Base-by-base conservation (phyloP, 495 filamentous ascomycete species). In the Aspergillus conjunctus region DNA sequence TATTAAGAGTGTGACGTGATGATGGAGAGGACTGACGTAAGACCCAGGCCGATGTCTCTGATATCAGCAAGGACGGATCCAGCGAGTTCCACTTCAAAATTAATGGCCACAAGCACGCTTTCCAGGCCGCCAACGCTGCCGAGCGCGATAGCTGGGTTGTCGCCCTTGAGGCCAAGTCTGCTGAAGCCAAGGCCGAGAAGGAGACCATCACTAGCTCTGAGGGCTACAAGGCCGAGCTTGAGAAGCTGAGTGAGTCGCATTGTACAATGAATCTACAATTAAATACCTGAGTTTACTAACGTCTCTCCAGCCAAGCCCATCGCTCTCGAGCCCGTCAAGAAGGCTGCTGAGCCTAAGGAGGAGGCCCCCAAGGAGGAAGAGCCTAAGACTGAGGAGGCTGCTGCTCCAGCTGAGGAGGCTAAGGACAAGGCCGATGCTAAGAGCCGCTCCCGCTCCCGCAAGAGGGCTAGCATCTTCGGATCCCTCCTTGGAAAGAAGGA, bases 81-180 rank as follows among this genome's bases (percentile, higher is more conserved):
- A 84, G 79, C 75, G 92, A 94, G 75, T 96, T 98, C 82, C 74
- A 80, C 67, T 89, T 97, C 84, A 90, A 86, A 70, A 76, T 89
- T 69, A 85, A 87, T 76, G 89, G 89, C 62, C 88, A 93, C 72
- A 93, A 96, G 87, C 90, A 95, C 82, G 83, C 82, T 52, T 93
- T 97, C 86, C 89, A 95, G 84, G 88, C 91, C 51, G 66, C 81
- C 60, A 88, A 66, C 64, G 67, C 82, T 34, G 76, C 82, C 54
- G 94, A 97, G 78, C 93, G 94, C 71, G 91, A 96, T 72, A 89
- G 85, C 80, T 98, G 93, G 93, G 80, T 95, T 61, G 84, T 82
- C 56, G 85, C 89, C 54, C 71, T 95, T 58, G 89, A 91, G 82
- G 71, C 81, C 59, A 91, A 92, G 85, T 77, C 85, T 54, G 78